These are phyloP conservation scores for Lithospermum erythrorhizon DNA, from an alignment of 257 asterid species.

Conservation along the genomic window DNA sequence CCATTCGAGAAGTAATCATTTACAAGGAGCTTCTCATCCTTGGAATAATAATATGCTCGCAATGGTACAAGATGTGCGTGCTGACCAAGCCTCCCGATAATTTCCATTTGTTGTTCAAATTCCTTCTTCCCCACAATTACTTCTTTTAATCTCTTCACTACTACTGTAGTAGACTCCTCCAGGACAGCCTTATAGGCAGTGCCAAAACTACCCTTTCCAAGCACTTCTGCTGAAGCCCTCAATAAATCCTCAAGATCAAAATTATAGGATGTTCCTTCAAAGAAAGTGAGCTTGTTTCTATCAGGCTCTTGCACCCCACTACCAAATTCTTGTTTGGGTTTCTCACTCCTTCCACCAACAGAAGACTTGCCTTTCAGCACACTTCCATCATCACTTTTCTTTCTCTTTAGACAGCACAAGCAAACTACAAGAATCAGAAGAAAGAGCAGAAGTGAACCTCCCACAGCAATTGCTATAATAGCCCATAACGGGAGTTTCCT, in stretches of 20 bases:
- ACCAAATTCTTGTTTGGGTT: slow-evolving; percentile 80
- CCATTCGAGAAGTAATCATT: slow-evolving; percentile 65
- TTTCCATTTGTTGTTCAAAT: slow-evolving; percentile 95
- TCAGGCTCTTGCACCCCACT: slow-evolving; percentile 89
- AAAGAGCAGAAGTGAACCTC: slow-evolving; percentile 51
- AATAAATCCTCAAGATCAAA: slow-evolving; percentile 90
- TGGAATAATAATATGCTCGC: slow-evolving; percentile 92
- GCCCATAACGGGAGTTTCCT: slow-evolving; percentile 45
- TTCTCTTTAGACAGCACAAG: slow-evolving; percentile 47
- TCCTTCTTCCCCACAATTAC: slow-evolving; percentile 84
- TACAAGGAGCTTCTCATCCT: slow-evolving; percentile 91
- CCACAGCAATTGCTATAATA: slow-evolving; percentile 75
- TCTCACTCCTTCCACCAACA: slow-evolving; percentile 56
- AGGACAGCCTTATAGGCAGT: slow-evolving; percentile 86
- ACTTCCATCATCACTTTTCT: slow-evolving; percentile 23
- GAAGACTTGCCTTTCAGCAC: slow-evolving; percentile 58
- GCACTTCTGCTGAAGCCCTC: slow-evolving; percentile 91
- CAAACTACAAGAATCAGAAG: slow-evolving; percentile 34
- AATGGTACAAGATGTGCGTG: slow-evolving; percentile 65
- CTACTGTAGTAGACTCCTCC: slow-evolving; percentile 90
- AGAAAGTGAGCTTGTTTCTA: slow-evolving; percentile 79
- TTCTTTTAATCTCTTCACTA: slow-evolving; percentile 84
- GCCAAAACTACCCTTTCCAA: slow-evolving; percentile 92
- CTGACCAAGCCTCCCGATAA: slow-evolving; percentile 69
- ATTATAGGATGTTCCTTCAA: slow-evolving; percentile 79